Base-by-base conservation (phyloP, 768 basidiomycete genomes). In the Collybia sordida region DNA sequence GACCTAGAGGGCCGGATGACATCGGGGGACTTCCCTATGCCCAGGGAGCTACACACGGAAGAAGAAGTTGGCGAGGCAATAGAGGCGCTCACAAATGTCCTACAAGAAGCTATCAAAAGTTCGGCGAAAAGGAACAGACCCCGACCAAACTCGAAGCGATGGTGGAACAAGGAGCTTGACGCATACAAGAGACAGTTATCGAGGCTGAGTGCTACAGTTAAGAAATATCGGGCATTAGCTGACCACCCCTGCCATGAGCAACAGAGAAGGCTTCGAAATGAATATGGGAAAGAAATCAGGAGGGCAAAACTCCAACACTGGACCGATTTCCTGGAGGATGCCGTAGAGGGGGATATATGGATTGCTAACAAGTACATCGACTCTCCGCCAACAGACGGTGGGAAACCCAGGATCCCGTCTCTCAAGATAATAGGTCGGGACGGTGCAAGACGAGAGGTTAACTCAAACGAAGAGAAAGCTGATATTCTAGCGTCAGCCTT, bases 371-470 rank as follows among this genome's bases (percentile, higher is more conserved):
- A 21, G 17, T 21, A 64, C 19, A 38, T 65, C 0, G 60, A 41
- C 0, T 42, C 40, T 0, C 56, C 55, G 31, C 42, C 47, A 19
- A 45, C 51, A 0, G 70, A 71, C 38, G 64, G 65, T 9, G 61
- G 62, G 17, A 50, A 25, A n/a, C 12, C 63, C 0, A 40, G 64
- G 12, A 60, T 69, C 12, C 67, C 67, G 12, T 57, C 64, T 1
- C 55, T 70, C 1, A 48, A 43, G 3, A 45, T 23, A 0, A n/a
- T 17, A 11, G 42, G 25, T 27, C 42, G 9, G 15, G 46, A 55
- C n/a, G n/a, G n/a, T 2, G 25, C 23, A 0, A 44, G 46, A 4
- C 39, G 53, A 25, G 42, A 42, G 27, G 42, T 23, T 6, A 18
- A n/a, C 12, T 7, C 22, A 19, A 42, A 42, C 22, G 14, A 24